phyloP scores from a whole-genome alignment of 164 flowering plant genomes.

The Akebia trifoliata region DNA sequence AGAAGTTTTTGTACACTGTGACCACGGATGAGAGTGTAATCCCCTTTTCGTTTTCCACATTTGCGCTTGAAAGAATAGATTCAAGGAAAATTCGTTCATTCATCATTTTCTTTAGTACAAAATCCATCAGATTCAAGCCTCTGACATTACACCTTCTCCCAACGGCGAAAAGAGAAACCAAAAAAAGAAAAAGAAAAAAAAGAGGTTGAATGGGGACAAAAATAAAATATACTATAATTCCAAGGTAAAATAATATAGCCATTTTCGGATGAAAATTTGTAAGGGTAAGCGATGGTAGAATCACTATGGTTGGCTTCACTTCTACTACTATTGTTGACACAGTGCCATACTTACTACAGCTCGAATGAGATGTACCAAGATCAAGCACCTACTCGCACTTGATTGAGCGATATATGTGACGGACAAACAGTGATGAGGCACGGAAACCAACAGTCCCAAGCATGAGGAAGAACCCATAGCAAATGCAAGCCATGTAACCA shows the following conservation, averaged over 20 bases:
- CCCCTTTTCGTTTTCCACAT: too few relatives aligned
- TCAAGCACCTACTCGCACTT: constrained; percentile 25
- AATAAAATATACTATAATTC: background rate
- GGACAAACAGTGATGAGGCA: constrained; percentile 30
- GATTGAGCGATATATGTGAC: constrained; percentile 30
- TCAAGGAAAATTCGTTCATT: too few relatives aligned
- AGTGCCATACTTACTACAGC: background rate
- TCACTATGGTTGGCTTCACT: background rate
- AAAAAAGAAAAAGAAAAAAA: background rate
- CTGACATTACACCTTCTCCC: background rate
- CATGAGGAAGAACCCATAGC: constrained; percentile 35
- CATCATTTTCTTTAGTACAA: too few relatives aligned
- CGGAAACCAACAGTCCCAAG: constrained; percentile 35
- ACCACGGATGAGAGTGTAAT: too few relatives aligned
- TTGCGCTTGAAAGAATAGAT: too few relatives aligned
- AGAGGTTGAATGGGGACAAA: background rate
- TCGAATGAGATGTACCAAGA: background rate
- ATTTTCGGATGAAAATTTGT: background rate
- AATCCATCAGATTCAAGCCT: too few relatives aligned
- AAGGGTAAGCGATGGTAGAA: background rate
- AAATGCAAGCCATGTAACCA: constrained; percentile 34
- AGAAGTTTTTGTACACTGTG: too few relatives aligned
- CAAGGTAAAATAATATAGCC: background rate
- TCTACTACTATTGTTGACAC: constrained; percentile 1
- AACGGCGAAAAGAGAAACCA: background rate